Percentiles rank a stretch among this genome's conserved stretches.
Evolutionary conservation across 176 grass and related monocot genomes (phyloP).

Genomic region (Paspalum notatum): DNA sequence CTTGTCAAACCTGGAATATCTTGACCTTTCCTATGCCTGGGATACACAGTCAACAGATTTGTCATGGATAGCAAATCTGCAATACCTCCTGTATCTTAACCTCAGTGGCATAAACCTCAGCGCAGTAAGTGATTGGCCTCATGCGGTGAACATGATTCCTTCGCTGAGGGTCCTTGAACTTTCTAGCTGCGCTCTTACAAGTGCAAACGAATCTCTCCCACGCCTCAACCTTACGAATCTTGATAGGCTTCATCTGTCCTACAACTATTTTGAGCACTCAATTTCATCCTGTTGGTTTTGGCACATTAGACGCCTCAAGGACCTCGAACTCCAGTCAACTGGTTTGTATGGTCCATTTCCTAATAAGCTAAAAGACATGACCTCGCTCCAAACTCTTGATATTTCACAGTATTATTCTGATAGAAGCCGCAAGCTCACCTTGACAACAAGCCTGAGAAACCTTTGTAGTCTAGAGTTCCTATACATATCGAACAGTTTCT

Average conservation of each 20-base stretch:
- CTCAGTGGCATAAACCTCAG: background rate
- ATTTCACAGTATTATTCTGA: too few relatives aligned
- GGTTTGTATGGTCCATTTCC: background rate
- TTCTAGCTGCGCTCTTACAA: background rate
- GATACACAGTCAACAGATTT: background rate
- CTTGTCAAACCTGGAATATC: background rate
- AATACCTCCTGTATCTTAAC: background rate
- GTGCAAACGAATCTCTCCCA: background rate
- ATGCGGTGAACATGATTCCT: background rate
- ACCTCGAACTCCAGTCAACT: background rate
- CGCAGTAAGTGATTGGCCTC: background rate
- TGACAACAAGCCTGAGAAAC: background rate
- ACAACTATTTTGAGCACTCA: background rate
- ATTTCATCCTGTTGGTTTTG: constrained; percentile 43
- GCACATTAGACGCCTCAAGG: constrained; percentile 17
- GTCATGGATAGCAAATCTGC: background rate
- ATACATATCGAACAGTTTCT: too few relatives aligned
- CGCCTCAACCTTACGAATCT: background rate
- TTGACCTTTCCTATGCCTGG: background rate
- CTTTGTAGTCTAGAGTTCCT: constrained; percentile 15
- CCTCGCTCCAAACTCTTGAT: background rate
- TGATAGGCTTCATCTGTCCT: background rate
- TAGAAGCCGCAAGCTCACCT: too few relatives aligned
- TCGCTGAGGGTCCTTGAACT: background rate
- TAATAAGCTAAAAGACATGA: background rate